phyloP scores from a whole-genome alignment of 2,329 filamentous ascomycete genomes.

The Pyricularia pennisetigena region DNA sequence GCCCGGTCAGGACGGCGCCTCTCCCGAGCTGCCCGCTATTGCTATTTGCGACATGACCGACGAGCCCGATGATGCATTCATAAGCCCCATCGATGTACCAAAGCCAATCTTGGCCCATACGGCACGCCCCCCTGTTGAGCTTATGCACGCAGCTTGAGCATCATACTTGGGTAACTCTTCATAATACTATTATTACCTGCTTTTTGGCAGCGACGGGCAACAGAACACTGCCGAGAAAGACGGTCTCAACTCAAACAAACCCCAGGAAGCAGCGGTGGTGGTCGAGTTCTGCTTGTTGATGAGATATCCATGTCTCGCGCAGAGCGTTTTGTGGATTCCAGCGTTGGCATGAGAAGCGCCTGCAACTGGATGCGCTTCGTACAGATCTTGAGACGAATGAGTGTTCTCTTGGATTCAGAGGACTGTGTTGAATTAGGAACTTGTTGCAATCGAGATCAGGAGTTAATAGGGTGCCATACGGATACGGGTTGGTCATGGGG shows the following conservation, averaged over 20 bases:
- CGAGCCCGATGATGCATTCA: constrained; percentile 20
- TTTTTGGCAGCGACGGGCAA: background rate
- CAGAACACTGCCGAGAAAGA: background rate
- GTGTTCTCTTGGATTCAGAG: background rate
- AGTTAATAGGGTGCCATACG: background rate
- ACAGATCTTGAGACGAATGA: background rate
- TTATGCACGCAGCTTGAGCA: constrained; percentile 39
- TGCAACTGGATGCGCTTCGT: background rate
- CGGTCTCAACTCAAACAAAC: background rate
- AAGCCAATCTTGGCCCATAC: constrained; percentile 51
- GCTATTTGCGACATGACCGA: constrained; percentile 59
- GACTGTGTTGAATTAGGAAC: background rate
- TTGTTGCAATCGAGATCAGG: background rate
- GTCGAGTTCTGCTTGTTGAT: no score
- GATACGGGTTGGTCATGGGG: background rate
- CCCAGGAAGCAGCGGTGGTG: background rate
- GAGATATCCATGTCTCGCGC: background rate
- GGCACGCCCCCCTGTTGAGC: constrained; percentile 52
- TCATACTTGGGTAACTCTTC: background rate
- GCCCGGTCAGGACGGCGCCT: constrained; percentile 43
- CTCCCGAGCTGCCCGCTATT: constrained; percentile 51
- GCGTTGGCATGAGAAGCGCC: background rate
- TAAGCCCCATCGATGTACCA: constrained; percentile 28
- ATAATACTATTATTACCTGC: background rate
- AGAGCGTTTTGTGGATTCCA: background rate